Evolutionary conservation across 257 asterid genomes (phyloP).

Genomic region (Salvia miltiorrhiza): DNA sequence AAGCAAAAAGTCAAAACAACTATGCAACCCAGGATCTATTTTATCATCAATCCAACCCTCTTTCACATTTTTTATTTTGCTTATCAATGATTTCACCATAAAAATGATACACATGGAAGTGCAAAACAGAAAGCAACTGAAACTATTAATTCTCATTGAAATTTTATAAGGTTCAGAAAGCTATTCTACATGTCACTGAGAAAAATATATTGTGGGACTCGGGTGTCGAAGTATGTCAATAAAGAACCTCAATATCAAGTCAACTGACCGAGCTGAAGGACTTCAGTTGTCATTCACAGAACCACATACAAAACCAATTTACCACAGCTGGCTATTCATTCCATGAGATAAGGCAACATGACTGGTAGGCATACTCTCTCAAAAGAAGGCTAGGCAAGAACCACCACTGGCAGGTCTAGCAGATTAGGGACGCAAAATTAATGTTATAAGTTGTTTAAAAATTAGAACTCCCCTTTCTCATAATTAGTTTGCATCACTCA

Average conservation of each 20-base stretch:
- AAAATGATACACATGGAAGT: conserved; percentile 9
- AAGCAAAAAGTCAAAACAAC: conserved; percentile 3
- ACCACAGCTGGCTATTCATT: conserved; percentile 11
- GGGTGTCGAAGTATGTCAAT: neutral
- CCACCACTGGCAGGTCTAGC: neutral
- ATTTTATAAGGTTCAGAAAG: conserved; percentile 4
- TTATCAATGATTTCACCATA: neutral
- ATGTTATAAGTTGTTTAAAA: neutral
- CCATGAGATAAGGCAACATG: conserved; percentile 6
- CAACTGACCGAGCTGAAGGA: conserved; percentile 4
- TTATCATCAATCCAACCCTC: no score
- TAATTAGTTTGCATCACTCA: conserved; percentile 2
- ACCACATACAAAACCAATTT: conserved; percentile 3
- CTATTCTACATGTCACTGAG: neutral
- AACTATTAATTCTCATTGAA: neutral
- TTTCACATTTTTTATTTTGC: no score
- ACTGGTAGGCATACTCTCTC: conserved; percentile 14
- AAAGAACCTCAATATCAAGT: neutral
- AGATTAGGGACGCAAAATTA: neutral
- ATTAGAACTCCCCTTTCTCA: neutral
- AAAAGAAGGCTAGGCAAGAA: conserved; percentile 1
- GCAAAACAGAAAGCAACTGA: neutral
- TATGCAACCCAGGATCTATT: no score
- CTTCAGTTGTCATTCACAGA: neutral
- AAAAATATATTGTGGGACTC: conserved; percentile 1